Conservation (phyloP, 1,284 basidiomycete genomes). For the Volvariella volvacea region DNA sequence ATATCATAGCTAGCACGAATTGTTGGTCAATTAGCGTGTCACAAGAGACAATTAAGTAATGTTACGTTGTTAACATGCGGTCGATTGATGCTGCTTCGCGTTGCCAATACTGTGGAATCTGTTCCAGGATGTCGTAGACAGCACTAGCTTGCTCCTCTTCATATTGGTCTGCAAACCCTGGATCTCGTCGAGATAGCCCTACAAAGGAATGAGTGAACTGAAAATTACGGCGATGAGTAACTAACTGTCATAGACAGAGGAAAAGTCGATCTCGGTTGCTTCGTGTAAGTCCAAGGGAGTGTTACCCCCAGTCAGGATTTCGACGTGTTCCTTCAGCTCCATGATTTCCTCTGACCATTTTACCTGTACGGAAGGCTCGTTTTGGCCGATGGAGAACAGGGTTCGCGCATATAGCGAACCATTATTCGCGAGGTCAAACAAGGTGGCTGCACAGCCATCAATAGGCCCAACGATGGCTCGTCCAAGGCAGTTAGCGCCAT, state of each 20-base stretch:
- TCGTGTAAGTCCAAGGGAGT: conserved; percentile 35
- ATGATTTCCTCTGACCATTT: conserved; percentile 38
- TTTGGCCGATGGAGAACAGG: conserved; percentile 17
- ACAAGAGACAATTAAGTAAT: conserved; percentile 8
- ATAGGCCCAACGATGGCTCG: conserved; percentile 20
- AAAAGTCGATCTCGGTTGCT: conserved; percentile 40
- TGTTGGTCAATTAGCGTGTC: conserved; percentile 1
- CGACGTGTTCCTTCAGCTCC: conserved; percentile 23
- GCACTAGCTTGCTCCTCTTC: conserved; percentile 30
- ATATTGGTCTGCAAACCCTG: conserved; percentile 18
- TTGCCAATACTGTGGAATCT: conserved; percentile 51
- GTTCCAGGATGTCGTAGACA: conserved; percentile 42
- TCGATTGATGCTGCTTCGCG: conserved; percentile 37
- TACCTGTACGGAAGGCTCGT: conserved; percentile 9
- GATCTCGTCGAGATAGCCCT: conserved; percentile 32
- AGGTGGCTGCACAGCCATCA: not conserved
- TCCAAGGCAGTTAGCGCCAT: conserved; percentile 31
- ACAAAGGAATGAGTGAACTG: conserved; percentile 7
- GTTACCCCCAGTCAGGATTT: conserved; percentile 31
- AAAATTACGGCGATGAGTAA: conserved; percentile 4
- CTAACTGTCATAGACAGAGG: conserved; percentile 45
- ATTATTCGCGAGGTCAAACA: conserved; percentile 41
- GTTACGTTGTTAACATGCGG: conserved; percentile 52
- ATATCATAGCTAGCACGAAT: conserved; percentile 50
- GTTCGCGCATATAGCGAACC: conserved; percentile 43